Conservation (phyloP, 2,329 filamentous ascomycete genomes). For the Bipolaris bicolor region DNA sequence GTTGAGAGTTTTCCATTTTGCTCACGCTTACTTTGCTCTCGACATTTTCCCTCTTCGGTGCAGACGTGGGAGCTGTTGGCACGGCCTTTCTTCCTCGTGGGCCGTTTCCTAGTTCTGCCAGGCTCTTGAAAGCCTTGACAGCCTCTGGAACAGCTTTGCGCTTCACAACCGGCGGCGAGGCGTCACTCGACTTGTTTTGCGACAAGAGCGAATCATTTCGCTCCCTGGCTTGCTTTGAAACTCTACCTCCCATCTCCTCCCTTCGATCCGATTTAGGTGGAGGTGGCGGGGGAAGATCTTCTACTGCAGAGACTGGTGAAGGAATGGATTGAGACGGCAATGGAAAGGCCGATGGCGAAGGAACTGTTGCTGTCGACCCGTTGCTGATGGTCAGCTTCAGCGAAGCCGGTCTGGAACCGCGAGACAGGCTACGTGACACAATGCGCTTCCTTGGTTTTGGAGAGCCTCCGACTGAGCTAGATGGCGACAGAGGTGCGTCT, state of each 20-base stretch:
- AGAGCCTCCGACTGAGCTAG: slow-evolving; percentile 26
- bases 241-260: slow-evolving; percentile 29
- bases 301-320: slow-evolving; percentile 25
- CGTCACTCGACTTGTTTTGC: slow-evolving; percentile 19
- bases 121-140: slow-evolving; percentile 35
- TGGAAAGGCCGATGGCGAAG: slow-evolving; percentile 30
- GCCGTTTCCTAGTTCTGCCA: slow-evolving; percentile 38
- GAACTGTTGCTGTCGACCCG: slow-evolving; percentile 46
- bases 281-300: slow-evolving; percentile 44
- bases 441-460: slow-evolving; percentile 34
- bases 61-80: slow-evolving; percentile 29
- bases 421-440: slow-evolving; percentile 41
- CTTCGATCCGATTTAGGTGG: slow-evolving; percentile 41
- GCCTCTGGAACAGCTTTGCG: slow-evolving; percentile 34
- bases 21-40: neutral
- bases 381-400: slow-evolving; percentile 45
- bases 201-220: slow-evolving; percentile 41
- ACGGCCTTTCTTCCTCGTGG: slow-evolving; percentile 39
- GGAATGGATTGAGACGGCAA: slow-evolving; percentile 16
- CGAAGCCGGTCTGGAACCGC: slow-evolving; percentile 44
- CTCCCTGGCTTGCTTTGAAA: slow-evolving; percentile 28
- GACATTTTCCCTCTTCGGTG: slow-evolving; percentile 18
- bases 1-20: slow-evolving; percentile 2
- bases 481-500: slow-evolving; percentile 19
- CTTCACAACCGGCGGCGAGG: slow-evolving; percentile 25